These are phyloP conservation scores for Glycine tomentella DNA, from an alignment of 306 rosid genomes.

Conservation along the genomic window DNA sequence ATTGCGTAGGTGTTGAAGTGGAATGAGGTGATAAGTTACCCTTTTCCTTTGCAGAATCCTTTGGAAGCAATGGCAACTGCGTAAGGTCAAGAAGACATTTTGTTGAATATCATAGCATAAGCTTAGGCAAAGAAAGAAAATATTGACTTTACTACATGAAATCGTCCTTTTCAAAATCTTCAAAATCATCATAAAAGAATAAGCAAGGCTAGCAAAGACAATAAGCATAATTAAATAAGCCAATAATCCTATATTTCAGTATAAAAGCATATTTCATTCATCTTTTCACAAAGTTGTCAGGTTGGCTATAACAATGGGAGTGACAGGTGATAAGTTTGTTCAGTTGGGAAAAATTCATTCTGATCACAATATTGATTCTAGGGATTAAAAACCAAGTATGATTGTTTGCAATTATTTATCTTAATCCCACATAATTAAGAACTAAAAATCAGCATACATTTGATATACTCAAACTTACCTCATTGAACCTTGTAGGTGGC, in stretches of 20 bases:
- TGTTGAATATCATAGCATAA: slow-evolving; percentile 24
- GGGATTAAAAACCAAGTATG: neutral
- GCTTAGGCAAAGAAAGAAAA: slow-evolving; percentile 12
- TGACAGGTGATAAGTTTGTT: neutral
- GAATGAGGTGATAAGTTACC: slow-evolving; percentile 42
- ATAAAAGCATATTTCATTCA: neutral
- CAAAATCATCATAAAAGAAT: neutral
- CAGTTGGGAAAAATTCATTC: neutral
- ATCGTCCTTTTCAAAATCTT: neutral
- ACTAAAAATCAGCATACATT: slow-evolving; percentile 7
- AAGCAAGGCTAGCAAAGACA: slow-evolving; percentile 7
- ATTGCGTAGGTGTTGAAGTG: slow-evolving; percentile 45
- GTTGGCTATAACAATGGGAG: slow-evolving; percentile 7
- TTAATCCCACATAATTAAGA: neutral
- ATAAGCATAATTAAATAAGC: neutral
- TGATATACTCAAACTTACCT: slow-evolving; percentile 63
- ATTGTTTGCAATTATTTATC: slow-evolving; percentile 21
- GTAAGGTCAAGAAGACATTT: slow-evolving; percentile 20
- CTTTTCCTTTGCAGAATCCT: slow-evolving; percentile 54
- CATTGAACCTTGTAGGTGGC: slow-evolving; percentile 55
- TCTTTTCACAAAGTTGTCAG: slow-evolving; percentile 1
- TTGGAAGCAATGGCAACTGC: slow-evolving; percentile 53
- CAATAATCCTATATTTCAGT: neutral
- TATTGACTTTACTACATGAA: slow-evolving; percentile 12
- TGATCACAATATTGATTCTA: neutral